Conservation (phyloP, 495 filamentous ascomycete genomes). For the Penicillium atrosanguineum region DNA sequence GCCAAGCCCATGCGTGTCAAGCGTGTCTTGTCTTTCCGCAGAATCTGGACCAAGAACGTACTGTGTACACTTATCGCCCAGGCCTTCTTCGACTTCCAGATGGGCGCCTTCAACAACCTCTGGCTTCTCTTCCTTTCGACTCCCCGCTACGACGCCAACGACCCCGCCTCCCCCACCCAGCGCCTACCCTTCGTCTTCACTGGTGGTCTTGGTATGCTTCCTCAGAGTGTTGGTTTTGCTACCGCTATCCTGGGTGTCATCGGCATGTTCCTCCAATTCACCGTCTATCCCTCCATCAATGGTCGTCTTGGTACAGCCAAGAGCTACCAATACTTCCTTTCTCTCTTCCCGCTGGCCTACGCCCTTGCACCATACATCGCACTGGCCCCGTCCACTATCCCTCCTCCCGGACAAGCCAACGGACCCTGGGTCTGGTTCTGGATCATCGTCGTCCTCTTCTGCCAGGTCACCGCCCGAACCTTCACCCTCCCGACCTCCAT, state of each 20-base stretch:
- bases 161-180: conserved; percentile 40
- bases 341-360: conserved; percentile 74
- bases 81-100: conserved; percentile 70
- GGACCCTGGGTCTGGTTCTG: conserved; percentile 65
- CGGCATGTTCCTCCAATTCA: conserved; percentile 73
- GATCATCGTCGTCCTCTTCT: conserved; percentile 63
- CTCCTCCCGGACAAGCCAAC: conserved; percentile 61
- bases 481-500: conserved; percentile 76
- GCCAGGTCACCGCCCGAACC: conserved; percentile 77
- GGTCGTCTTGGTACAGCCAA: conserved; percentile 64
- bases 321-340: conserved; percentile 65
- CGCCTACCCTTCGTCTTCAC: conserved; percentile 70
- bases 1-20: conserved; percentile 27
- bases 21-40: conserved; percentile 59
- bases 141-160: conserved; percentile 59
- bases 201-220: conserved; percentile 74
- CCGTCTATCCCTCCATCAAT: conserved; percentile 70
- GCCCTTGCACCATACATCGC: conserved; percentile 69
- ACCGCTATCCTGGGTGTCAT: conserved; percentile 76
- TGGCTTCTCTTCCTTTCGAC: conserved; percentile 86
- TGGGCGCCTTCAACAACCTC: conserved; percentile 78
- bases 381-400: conserved; percentile 58
- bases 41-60: conserved; percentile 80
- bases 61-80: conserved; percentile 63
- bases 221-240: conserved; percentile 70